Evolutionary conservation across 2,329 filamentous ascomycete genomes (phyloP).

Genomic region (Hymenoscyphus repandus): DNA sequence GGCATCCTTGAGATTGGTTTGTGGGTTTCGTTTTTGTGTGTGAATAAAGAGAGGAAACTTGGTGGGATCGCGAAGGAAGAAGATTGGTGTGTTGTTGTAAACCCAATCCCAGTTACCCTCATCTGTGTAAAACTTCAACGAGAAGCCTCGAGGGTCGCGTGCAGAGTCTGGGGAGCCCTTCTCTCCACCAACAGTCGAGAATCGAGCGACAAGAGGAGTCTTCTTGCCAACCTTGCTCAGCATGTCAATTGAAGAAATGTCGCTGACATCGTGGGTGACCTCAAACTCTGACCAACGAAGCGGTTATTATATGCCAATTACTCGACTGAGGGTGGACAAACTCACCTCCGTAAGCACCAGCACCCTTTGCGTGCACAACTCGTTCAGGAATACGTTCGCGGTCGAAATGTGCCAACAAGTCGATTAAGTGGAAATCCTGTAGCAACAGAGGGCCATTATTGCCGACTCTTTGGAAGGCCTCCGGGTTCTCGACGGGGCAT

Average conservation of each 20-base stretch:
- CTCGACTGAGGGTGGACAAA: background rate
- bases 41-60: constrained; percentile 75
- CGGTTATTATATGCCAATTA: constrained; percentile 8
- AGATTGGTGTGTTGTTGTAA: constrained; percentile 71
- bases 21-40: constrained; percentile 71
- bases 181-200: constrained; percentile 68
- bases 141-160: constrained; percentile 62
- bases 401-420: constrained; percentile 51
- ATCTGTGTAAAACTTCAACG: constrained; percentile 66
- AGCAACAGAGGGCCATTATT: constrained; percentile 53
- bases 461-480: constrained; percentile 48
- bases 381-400: constrained; percentile 46
- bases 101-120: constrained; percentile 71
- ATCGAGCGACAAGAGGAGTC: constrained; percentile 61
- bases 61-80: constrained; percentile 69
- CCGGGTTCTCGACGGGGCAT: constrained; percentile 49
- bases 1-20: constrained; percentile 65
- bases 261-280: constrained; percentile 29
- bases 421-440: constrained; percentile 62
- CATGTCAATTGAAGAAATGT: constrained; percentile 25
- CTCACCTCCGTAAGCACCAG: constrained; percentile 30
- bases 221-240: constrained; percentile 59
- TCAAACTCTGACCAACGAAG: constrained; percentile 21
- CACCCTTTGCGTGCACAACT: constrained; percentile 60
- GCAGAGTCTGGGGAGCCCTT: constrained; percentile 63